Base-by-base conservation (phyloP, 371 early-diverging fungal species). In the Hamiltosporidium tvaerminnensis region DNA sequence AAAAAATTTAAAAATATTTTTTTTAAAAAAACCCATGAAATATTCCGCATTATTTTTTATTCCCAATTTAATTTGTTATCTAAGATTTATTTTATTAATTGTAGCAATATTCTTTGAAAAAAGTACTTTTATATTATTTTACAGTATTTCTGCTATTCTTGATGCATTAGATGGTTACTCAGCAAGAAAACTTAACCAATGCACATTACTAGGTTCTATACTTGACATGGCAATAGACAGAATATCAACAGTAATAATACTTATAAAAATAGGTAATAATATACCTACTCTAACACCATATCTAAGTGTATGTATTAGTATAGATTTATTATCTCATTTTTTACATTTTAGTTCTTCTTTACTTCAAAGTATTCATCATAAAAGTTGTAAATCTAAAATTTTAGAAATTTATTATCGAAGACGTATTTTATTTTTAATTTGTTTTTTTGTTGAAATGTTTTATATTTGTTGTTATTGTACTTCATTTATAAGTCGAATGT, bases 151-250 rank as follows among this genome's bases (percentile, higher is more conserved):
- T 12, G 57, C 59, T 33, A 2, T 39, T 38, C 59, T 75, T 30
- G 76, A 72, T 59, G 49, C 65, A 2, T 59, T 71, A 50, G 72
- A 75, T 64, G 76, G 72, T 14, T 50, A 65, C 14, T 2, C 48
- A 12, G 76, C 72, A 35, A 16, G 72, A 2, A 53, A 33, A 16
- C 59, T 63, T n/a, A 57, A 63, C 30, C 72, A 75, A 57, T 50
- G 41, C 10, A 61, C 70, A 2, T 16, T 62, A 14, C 53, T 75
- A 34, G 72, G 76, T 9, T 56, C 39, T 31, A 48, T 57, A 38
- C 49, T 75, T 0, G 72, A 75, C 49, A 72, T 75, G 72, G 37
- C 61, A 30, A 67, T 59, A 34, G 72, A 75, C 50, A n/a, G 72
- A 38, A 48, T 64, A 10, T 52, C 72, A 7, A 61, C 67, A 0